Evolutionary conservation across 1,284 basidiomycete species (phyloP).

Genomic region (Malassezia sp.): DNA sequence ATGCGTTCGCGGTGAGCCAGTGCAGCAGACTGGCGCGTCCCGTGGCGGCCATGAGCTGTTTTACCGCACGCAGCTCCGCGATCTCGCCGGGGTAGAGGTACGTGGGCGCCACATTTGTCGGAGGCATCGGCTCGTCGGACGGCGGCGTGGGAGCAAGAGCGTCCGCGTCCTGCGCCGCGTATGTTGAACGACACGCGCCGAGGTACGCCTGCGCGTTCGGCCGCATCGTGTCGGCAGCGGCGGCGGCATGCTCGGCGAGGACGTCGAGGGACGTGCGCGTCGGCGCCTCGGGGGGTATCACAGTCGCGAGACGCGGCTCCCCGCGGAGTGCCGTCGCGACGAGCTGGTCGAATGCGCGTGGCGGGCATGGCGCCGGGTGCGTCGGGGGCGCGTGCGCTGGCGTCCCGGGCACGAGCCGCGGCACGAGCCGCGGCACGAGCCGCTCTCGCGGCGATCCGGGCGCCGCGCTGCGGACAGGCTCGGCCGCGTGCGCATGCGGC

Average conservation of each 20-base stretch:
- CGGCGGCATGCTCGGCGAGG: slow-evolving; percentile 5
- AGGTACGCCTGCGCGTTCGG: slow-evolving; percentile 10
- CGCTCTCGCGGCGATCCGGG: not conserved
- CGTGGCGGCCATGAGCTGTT: slow-evolving; percentile 23
- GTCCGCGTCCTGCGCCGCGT: not conserved
- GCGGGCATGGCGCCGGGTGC: not conserved
- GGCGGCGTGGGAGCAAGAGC: not conserved
- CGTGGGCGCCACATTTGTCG: not conserved
- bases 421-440: no score
- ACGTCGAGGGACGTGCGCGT: not conserved
- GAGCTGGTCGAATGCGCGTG: slow-evolving; percentile 1
- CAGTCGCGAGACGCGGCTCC: not conserved
- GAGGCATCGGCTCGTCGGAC: not conserved
- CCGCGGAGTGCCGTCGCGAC: slow-evolving; percentile 4
- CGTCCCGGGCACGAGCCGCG: no score
- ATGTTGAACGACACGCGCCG: slow-evolving; percentile 8
- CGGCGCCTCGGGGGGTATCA: not conserved
- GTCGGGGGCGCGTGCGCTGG: not conserved
- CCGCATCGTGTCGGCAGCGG: slow-evolving; percentile 1
- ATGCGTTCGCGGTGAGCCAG: no score
- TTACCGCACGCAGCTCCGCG: slow-evolving; percentile 27
- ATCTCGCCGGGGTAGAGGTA: slow-evolving; percentile 22
- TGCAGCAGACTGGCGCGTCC: slow-evolving; percentile 16
- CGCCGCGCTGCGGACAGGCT: not conserved
- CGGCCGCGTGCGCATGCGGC: not conserved